Conservation (phyloP, 306 rosid genomes). For the barrel medic (Medicago truncatula) region MtrunA17r5.0-ANR NC_053045.1:336501-337000, state of each 20-base stretch:
- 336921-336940: conserved; percentile 93
- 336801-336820: conserved; percentile 95
- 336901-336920: conserved; percentile 94
- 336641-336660: too few species aligned
- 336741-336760: conserved; percentile 91
- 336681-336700: conserved; percentile 13
- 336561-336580: too few species aligned
- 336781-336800: conserved; percentile 83
- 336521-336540: too few species aligned
- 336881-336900: conserved; percentile 92
- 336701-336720: conserved; percentile 70
- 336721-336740: conserved; percentile 93
- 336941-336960: conserved; percentile 79
- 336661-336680: too few species aligned
- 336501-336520: too few species aligned
- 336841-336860: conserved; percentile 96
- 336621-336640: too few species aligned
- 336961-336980: conserved; percentile 49
- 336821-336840: conserved; percentile 84
- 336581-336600: too few species aligned
- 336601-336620: background rate
- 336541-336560: too few species aligned
- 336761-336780: conserved; percentile 83
- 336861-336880: conserved; percentile 98
- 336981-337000: conserved; percentile 60